These are phyloP conservation scores for Straminergon stramineum DNA, from an alignment of 225 moss, liverwort and hornwort species.

Conservation along the genomic window DNA sequence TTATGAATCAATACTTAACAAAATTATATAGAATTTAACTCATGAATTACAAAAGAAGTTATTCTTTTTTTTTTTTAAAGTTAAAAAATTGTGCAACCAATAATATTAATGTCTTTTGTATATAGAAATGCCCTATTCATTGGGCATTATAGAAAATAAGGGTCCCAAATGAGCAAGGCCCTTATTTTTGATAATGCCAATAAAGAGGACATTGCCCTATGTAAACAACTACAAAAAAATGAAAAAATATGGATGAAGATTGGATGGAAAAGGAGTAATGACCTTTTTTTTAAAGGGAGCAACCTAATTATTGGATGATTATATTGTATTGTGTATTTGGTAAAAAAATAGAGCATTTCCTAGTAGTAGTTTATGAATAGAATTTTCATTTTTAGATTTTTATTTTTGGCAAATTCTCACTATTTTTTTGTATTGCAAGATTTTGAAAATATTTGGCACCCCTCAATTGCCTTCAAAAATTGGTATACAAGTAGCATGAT, in stretches of 20 bases:
- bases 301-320: background rate
- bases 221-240: accelerated
- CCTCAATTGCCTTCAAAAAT: background rate
- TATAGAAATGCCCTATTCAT: no score
- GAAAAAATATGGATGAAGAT: background rate
- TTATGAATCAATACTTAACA: background rate
- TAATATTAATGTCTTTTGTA: background rate
- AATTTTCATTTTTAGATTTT: background rate
- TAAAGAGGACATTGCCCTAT: accelerated
- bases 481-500: background rate
- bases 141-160: no score
- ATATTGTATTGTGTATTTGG: accelerated
- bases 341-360: no score
- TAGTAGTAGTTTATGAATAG: accelerated
- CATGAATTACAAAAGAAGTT: background rate
- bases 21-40: background rate
- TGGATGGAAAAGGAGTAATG: background rate
- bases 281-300: no score
- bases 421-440: background rate
- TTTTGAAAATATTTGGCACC: background rate
- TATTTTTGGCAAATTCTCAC: accelerated
- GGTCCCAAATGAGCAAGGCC: accelerated
- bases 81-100: background rate
- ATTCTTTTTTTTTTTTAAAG: no score
- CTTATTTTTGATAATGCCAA: no score